Percentiles rank a stretch among this genome's conserved stretches.
Evolutionary conservation across 495 filamentous ascomycete species (phyloP).

Genomic region (Podospora bellae-mahoneyi): DNA sequence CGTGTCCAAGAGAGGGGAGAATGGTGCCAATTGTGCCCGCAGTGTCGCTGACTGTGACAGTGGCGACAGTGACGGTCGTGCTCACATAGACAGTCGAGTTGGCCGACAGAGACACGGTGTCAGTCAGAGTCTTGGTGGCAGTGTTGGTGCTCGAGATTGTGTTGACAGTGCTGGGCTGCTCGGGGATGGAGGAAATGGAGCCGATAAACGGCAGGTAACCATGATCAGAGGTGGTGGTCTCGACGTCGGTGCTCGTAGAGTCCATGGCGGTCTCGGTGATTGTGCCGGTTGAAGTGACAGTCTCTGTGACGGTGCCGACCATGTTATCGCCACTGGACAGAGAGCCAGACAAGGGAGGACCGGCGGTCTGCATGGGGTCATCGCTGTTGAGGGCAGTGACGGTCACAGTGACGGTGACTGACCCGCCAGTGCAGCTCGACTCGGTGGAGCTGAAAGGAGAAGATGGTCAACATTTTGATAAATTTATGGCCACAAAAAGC

Average conservation of each 20-base stretch:
- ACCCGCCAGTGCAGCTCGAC: neutral
- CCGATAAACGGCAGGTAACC: neutral
- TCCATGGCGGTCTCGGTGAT: neutral
- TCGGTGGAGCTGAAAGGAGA: neutral
- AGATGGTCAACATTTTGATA: neutral
- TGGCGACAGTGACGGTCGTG: neutral
- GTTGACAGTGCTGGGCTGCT: slow-evolving; percentile 1
- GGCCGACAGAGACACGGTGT: neutral
- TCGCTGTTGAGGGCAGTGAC: slow-evolving; percentile 9
- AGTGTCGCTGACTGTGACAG: neutral
- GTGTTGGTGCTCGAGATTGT: neutral
- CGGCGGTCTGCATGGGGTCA: neutral
- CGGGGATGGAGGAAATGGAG: neutral
- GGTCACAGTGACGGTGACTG: slow-evolving; percentile 12
- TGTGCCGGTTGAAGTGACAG: neutral
- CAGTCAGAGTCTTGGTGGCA: neutral
- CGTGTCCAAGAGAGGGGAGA: neutral
- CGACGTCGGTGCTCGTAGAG: neutral
- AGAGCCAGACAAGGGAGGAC: neutral
- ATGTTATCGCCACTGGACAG: neutral
- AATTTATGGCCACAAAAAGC: neutral
- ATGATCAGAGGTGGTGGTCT: neutral
- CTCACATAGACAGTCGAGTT: neutral
- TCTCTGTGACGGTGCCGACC: slow-evolving; percentile 1
- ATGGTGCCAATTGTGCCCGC: neutral